These are phyloP conservation scores for Globisporangium nagaii DNA, from an alignment of 352 stramenopile genomes.

Conservation along the genomic window DNA sequence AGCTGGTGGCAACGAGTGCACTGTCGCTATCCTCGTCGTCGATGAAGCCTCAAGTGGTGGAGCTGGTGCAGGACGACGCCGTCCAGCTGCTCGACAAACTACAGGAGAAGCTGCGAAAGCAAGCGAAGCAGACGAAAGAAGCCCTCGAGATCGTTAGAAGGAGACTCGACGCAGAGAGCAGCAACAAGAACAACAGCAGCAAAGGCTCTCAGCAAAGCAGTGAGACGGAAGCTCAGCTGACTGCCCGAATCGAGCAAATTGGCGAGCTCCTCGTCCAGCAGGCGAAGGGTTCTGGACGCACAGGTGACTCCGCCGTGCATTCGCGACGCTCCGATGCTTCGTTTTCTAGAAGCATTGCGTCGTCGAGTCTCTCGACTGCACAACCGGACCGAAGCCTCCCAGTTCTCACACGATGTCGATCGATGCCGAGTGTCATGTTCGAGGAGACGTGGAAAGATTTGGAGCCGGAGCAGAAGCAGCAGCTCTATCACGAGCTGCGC, in stretches of 20 bases:
- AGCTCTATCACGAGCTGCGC: conserved; percentile 25
- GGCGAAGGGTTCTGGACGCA: not conserved
- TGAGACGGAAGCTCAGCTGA: conserved; percentile 10
- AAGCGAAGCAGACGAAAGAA: conserved; percentile 26
- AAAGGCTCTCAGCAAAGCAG: not conserved
- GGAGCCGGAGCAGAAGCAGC: conserved; percentile 13
- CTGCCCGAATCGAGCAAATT: conserved; percentile 16
- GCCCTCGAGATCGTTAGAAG: conserved; percentile 24
- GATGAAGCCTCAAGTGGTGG: not conserved
- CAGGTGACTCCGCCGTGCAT: not conserved
- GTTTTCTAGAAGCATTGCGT: too few species aligned
- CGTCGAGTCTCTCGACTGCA: not conserved
- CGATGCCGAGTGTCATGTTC: conserved; percentile 20
- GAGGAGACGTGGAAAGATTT: conserved; percentile 26
- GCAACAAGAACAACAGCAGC: not conserved
- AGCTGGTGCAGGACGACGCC: conserved; percentile 38
- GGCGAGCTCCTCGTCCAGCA: conserved; percentile 6
- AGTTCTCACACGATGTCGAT: conserved; percentile 29
- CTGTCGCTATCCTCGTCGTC: not conserved
- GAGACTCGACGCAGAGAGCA: not conserved
- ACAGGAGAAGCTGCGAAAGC: conserved; percentile 16
- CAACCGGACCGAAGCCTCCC: not conserved
- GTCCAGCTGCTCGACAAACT: conserved; percentile 23
- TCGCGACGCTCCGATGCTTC: conserved; percentile 2
- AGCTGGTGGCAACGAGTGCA: conserved; percentile 21